A percentile compares a stretch with the other conserved stretches of the same genome.
Conservation (phyloP, 1,284 basidiomycete species). For the Leucoagaricus sp. region DNA sequence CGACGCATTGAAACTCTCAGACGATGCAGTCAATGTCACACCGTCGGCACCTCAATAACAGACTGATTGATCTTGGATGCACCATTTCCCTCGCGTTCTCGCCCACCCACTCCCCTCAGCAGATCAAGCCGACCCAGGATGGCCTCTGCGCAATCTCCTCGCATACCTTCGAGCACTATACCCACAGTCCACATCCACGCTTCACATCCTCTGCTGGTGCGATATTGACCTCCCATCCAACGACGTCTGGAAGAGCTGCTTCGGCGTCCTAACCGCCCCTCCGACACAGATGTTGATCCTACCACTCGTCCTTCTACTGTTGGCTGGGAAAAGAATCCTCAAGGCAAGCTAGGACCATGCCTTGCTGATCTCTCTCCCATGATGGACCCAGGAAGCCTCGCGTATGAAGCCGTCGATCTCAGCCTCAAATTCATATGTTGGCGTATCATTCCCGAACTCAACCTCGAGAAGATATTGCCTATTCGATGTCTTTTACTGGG, state of each 20-base stretch:
- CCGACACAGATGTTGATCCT: constrained; percentile 17
- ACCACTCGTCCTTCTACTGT: constrained; percentile 62
- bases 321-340: constrained; percentile 93
- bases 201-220: constrained; percentile 80
- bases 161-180: constrained; percentile 71
- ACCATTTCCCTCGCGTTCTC: constrained; percentile 52
- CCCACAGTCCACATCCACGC: constrained; percentile 43
- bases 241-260: constrained; percentile 59
- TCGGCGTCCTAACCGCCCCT: constrained; percentile 50
- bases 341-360: constrained; percentile 82
- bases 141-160: constrained; percentile 93
- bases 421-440: constrained; percentile 98
- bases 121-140: constrained; percentile 78
- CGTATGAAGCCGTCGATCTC: constrained; percentile 94
- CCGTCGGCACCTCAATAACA: constrained; percentile 68
- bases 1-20: constrained; percentile 85
- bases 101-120: constrained; percentile 62
- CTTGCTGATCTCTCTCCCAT: constrained; percentile 91
- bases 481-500: constrained; percentile 89
- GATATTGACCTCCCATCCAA: constrained; percentile 52
- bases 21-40: constrained; percentile 75
- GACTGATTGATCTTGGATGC: constrained; percentile 61
- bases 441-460: constrained; percentile 89
- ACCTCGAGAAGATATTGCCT: constrained; percentile 83
- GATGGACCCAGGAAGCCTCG: constrained; percentile 93